A percentile compares a stretch with the other conserved stretches of the same genome.
Evolutionary conservation across 257 asterid genomes (phyloP).

Genomic region (Solanum bulbocastanum): DNA sequence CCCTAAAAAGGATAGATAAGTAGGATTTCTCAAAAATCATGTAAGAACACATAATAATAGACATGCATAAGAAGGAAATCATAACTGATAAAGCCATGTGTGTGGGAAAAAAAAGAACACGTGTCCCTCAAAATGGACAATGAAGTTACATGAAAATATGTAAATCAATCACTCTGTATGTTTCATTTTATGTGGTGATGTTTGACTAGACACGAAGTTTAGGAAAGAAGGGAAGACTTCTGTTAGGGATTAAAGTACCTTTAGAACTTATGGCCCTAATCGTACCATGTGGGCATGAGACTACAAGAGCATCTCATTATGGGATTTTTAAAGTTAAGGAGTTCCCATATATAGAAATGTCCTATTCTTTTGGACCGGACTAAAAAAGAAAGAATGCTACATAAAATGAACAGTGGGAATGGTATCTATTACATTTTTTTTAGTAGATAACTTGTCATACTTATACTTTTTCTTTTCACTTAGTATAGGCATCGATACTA

Average conservation of each 20-base stretch:
- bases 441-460: background rate
- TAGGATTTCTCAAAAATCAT: background rate
- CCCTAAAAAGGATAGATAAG: background rate
- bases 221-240: background rate
- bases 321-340: background rate
- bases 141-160: background rate
- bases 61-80: background rate
- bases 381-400: background rate
- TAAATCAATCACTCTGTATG: background rate
- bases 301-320: background rate
- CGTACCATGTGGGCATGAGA: background rate
- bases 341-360: background rate
- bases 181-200: background rate
- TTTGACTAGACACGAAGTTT: background rate
- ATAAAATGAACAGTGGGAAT: background rate
- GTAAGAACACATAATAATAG: background rate
- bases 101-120: background rate
- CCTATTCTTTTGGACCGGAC: background rate
- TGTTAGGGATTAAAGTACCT: background rate
- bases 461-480: background rate
- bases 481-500: background rate
- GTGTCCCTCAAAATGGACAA: background rate
- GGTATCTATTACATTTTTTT: background rate
- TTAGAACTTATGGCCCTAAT: background rate
- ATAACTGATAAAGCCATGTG: background rate